Conservation (phyloP, 257 asterid genomes). For the Petrea volubilis region DNA sequence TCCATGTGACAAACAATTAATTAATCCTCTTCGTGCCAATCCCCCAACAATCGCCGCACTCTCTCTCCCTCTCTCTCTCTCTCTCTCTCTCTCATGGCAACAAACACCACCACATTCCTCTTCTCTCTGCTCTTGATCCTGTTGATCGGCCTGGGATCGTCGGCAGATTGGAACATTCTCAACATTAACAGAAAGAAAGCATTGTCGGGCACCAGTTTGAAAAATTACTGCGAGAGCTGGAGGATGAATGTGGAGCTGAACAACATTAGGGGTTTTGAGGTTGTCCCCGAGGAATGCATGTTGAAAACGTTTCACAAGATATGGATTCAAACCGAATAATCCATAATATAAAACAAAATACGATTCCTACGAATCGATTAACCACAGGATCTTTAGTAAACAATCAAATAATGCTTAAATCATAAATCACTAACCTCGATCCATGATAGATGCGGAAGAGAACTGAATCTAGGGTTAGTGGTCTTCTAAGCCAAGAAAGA, state of each 20-base stretch:
- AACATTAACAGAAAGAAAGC: slow-evolving; percentile 12
- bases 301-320: no score
- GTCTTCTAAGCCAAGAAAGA: no score
- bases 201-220: slow-evolving; percentile 31
- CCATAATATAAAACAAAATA: no score
- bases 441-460: no score
- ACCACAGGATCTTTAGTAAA: no score
- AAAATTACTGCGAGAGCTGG: slow-evolving; percentile 61
- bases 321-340: no score
- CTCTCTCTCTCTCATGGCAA: slow-evolving; percentile 30
- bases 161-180: slow-evolving; percentile 52
- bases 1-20: slow-evolving; percentile 27
- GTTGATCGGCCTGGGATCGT: slow-evolving; percentile 20
- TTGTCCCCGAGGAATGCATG: slow-evolving; percentile 50
- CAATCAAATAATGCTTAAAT: no score
- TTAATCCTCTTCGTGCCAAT: neutral
- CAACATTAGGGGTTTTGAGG: slow-evolving; percentile 44
- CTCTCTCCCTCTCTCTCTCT: neutral
- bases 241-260: slow-evolving; percentile 49
- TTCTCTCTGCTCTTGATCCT: slow-evolving; percentile 22
- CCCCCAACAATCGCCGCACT: neutral
- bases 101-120: slow-evolving; percentile 18
- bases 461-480: no score
- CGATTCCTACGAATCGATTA: no score
- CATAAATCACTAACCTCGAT: no score